Evolutionary conservation across 768 basidiomycete species (phyloP).

Genomic region (Cubamyces lactineus): DNA sequence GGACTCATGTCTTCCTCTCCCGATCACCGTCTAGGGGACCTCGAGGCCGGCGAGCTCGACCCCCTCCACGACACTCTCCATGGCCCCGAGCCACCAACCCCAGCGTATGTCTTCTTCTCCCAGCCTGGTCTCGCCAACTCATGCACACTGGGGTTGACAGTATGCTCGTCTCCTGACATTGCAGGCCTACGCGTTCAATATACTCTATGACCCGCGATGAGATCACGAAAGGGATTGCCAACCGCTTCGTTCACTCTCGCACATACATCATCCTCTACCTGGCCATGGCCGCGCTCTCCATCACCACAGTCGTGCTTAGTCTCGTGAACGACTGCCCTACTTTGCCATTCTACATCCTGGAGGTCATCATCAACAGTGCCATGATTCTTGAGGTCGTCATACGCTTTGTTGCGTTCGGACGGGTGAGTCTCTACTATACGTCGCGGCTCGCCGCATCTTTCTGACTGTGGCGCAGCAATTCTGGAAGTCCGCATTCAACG

Average conservation of each 20-base stretch:
- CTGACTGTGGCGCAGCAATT: conserved; percentile 69
- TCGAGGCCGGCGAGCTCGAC: conserved; percentile 38
- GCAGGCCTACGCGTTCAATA: conserved; percentile 76
- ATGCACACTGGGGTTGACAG: conserved; percentile 30
- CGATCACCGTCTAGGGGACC: conserved; percentile 32
- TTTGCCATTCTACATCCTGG: conserved; percentile 85
- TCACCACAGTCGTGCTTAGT: conserved; percentile 84
- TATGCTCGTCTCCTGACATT: conserved; percentile 26
- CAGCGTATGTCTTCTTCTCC: conserved; percentile 30
- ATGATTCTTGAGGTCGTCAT: conserved; percentile 96
- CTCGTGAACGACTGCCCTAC: conserved; percentile 85
- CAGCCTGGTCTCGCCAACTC: conserved; percentile 21
- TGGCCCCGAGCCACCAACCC: conserved; percentile 18
- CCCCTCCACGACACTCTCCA: conserved; percentile 31
- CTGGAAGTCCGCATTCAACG: conserved; percentile 93
- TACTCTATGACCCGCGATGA: conserved; percentile 84
- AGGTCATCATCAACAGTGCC: conserved; percentile 83
- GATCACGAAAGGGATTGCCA: conserved; percentile 83
- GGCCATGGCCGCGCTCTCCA: conserved; percentile 83
- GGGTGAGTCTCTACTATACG: conserved; percentile 54
- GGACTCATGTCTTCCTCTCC: conserved; percentile 32
- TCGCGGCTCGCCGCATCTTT: background rate
- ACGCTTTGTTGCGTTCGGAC: conserved; percentile 90
- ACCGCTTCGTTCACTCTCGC: conserved; percentile 86
- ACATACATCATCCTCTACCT: conserved; percentile 89